Base-by-base conservation (phyloP, 2,329 filamentous ascomycete genomes). In the Trichoderma sp. region DNA sequence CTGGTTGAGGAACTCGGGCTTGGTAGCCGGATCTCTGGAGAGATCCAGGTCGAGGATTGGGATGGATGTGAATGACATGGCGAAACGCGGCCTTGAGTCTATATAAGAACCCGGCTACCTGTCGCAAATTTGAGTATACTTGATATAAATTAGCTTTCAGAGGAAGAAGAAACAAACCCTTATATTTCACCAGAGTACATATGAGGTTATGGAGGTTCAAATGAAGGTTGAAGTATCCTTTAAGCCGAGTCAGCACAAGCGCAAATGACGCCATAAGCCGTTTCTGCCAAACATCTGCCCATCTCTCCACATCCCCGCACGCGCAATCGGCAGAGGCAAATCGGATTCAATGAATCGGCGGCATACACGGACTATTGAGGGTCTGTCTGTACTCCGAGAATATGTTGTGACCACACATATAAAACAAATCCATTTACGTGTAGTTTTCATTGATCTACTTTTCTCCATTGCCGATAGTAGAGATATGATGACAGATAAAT, bases 31-130 rank as follows among this genome's bases (percentile, higher is more conserved):
- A 75, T 90, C 82, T 74, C 85, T 84, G 50, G 93, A 91, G 26
- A 88, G 84, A 15, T 91, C 88, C 72, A 97, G 86, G 79, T 95
- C 92, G 43, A 97, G 86, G 67, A 96, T 88, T 2, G 94, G 94
- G 71, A 97, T 90, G 3, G 88, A 86, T 2, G 88, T 90, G 83
- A 97, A 97, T 1, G 90, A 90, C 88, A 26, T 53, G 65, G 3
- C 17, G n/a, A 47, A 53, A 39, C 7, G 26, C 26, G n/a, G 64
- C 50, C 15, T 43, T 43, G 23, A 39, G 32, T 20, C 20, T n/a
- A 50, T 57, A 43, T 15, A 30, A 36, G 64, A 67, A n/a, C 23
- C 11, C 2, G 57, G 57, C 11, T 34, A 9, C 30, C 30, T 59
- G 17, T 34, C 15, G 6, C 57, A 13, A n/a, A 59, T 8, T 1